These are phyloP conservation scores for Aspergillus sp. DNA, from an alignment of 2,329 filamentous ascomycete genomes.

Conservation along the genomic window DNA sequence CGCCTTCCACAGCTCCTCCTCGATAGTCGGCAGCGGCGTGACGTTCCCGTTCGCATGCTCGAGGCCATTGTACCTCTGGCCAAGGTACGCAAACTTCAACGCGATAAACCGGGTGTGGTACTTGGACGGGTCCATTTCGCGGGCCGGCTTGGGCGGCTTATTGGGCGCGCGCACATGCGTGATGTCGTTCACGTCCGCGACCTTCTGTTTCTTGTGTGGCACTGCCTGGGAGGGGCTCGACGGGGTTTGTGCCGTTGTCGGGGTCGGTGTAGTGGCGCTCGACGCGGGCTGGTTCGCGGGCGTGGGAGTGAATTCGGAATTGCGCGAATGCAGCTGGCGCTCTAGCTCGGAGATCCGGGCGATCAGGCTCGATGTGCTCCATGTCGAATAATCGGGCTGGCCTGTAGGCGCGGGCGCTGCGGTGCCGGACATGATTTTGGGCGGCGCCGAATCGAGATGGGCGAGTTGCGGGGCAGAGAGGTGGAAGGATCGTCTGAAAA, in stretches of 20 bases:
- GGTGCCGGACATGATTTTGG: constrained; percentile 22
- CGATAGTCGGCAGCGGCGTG: constrained; percentile 74
- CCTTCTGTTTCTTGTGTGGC: constrained; percentile 13
- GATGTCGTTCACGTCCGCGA: constrained; percentile 21
- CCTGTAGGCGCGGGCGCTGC: constrained; percentile 10
- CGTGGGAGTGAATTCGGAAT: constrained; percentile 29
- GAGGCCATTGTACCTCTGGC: constrained; percentile 86
- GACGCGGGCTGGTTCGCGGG: constrained; percentile 5
- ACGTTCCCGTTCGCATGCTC: constrained; percentile 74
- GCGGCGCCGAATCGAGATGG: constrained; percentile 12
- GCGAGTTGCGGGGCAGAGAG: constrained; percentile 7
- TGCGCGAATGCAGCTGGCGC: constrained; percentile 57
- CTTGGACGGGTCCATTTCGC: constrained; percentile 70
- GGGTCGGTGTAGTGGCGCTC: not conserved
- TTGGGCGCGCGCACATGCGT: constrained; percentile 19
- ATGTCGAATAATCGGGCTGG: constrained; percentile 57
- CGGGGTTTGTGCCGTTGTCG: constrained; percentile 2
- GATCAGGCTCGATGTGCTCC: constrained; percentile 68
- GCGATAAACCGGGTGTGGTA: constrained; percentile 84
- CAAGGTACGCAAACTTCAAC: constrained; percentile 90
- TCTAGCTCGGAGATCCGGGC: constrained; percentile 67
- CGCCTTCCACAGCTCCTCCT: constrained; percentile 92
- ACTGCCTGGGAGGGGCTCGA: constrained; percentile 4
- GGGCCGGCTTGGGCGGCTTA: constrained; percentile 42
- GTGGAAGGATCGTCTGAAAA: constrained; percentile 11